Base-by-base conservation (phyloP, 306 rosid species). In the Prunus dulcis region DNA sequence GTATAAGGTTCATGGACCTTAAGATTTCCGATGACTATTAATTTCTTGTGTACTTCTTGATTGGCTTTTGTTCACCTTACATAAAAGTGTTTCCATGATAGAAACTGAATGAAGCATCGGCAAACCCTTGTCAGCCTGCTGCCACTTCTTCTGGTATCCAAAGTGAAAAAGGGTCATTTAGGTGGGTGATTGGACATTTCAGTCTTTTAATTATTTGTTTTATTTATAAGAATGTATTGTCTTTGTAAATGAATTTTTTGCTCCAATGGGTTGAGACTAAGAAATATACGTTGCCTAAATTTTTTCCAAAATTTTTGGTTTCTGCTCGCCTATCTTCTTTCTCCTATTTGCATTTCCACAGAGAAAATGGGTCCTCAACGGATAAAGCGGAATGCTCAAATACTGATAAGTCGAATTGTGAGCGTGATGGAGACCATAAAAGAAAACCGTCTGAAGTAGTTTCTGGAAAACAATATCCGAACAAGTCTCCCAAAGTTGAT, bases 81-180 rank as follows among this genome's bases (percentile, higher is more conserved):
- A 61, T 58, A 76, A 77, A 86, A 63, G 51, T 82, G 34, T 77
- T 84, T 73, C 77, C 61, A 75, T 74, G 83, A 28, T 84, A 96
- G 99, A 92, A 88, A 92, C 78, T 92, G 89, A 89, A 85, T 73
- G 91, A 86, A 83, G 94, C 79, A 85, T 86, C 81, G 76, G 82
- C 80, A 77, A 78, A 56, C 82, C 74, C 62, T 49, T 55, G 49
- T 65, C 89, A 82, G 84, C 89, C 87, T 38, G 86, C 80, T 62
- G 72, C 83, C 28, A 28, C 85, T 74, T 74, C 82, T 41, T 82
- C 84, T 74, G 82, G 81, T 32, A 77, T 81, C 78, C 88, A 80
- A 78, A 87, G 71, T 75, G 88, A 79, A 79, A 82, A 67, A 71
- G 81, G 14, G 30, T 74, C 91, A 70, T 27, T 76, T 38, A 85